Conservation (phyloP, 331 rosid genomes). For the Phaseolus coccineus region DNA sequence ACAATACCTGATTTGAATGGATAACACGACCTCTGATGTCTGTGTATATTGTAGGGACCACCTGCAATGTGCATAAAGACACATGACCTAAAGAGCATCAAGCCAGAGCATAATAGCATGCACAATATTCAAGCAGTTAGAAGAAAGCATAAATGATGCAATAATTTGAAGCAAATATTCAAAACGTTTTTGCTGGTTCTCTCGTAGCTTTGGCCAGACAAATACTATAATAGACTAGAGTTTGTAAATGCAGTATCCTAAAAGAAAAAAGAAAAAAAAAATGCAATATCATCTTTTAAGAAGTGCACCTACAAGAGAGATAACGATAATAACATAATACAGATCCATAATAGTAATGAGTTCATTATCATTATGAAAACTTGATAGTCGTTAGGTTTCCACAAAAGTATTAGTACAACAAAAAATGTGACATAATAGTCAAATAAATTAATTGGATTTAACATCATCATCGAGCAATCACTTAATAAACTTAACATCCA, state of each 20-base stretch:
- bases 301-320: neutral
- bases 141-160: constrained; percentile 5
- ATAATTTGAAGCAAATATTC: constrained; percentile 1
- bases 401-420: constrained; percentile 21
- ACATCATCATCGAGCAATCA: constrained; percentile 35
- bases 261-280: neutral
- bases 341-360: neutral
- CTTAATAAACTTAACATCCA: constrained; percentile 15
- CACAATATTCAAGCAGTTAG: neutral
- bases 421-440: too few species aligned
- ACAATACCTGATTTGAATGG: constrained; percentile 85
- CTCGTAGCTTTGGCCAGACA: neutral
- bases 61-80: constrained; percentile 56
- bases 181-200: neutral
- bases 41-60: constrained; percentile 88
- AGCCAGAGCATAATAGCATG: constrained; percentile 9
- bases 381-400: neutral
- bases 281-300: constrained; percentile 5
- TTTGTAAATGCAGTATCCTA: constrained; percentile 14
- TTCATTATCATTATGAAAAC: neutral
- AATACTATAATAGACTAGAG: neutral
- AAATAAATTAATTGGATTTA: constrained; percentile 1
- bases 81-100: constrained; percentile 23
- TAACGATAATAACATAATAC: constrained; percentile 6
- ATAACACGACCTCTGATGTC: constrained; percentile 67